Percentiles rank a stretch among this genome's conserved stretches.
phyloP scores from a whole-genome alignment of 1,139 yeast species.

The Debaryomycetaceae sp. region DNA sequence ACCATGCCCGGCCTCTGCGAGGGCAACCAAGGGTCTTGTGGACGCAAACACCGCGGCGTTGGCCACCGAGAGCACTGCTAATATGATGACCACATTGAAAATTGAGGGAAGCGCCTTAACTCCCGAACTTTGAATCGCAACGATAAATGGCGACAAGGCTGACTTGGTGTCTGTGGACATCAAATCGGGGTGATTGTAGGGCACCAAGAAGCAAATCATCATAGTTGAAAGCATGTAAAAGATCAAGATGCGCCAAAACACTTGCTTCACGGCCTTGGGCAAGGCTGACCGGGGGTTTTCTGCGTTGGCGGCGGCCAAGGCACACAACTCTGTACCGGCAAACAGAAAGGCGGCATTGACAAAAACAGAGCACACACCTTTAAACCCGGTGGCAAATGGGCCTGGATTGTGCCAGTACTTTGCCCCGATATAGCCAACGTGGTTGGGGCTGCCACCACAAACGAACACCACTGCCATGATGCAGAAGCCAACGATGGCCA shows the following conservation, averaged over 20 bases:
- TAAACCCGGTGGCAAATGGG: constrained; percentile 39
- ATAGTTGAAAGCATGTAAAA: constrained; percentile 34
- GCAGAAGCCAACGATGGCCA: constrained; percentile 61
- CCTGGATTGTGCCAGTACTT: constrained; percentile 21
- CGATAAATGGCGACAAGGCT: constrained; percentile 52
- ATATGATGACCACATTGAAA: constrained; percentile 38
- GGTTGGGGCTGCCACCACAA: constrained; percentile 38
- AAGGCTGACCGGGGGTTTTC: constrained; percentile 33
- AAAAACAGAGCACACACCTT: constrained; percentile 38
- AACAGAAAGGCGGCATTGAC: constrained; percentile 37
- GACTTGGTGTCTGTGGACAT: constrained; percentile 24
- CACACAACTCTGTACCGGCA: constrained; percentile 39
- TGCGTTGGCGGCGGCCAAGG: constrained; percentile 38
- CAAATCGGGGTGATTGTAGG: constrained; percentile 26
- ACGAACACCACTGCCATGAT: constrained; percentile 56
- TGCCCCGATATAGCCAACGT: constrained; percentile 40
- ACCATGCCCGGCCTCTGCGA: constrained; percentile 40
- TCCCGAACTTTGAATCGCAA: constrained; percentile 54
- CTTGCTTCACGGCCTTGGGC: constrained; percentile 36
- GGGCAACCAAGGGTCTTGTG: constrained; percentile 36
- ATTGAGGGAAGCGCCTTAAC: constrained; percentile 40
- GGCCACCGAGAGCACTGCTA: constrained; percentile 41
- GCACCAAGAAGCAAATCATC: constrained; percentile 35
- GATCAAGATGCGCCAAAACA: constrained; percentile 31
- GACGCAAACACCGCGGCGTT: constrained; percentile 43